phyloP scores from a whole-genome alignment of 2,329 filamentous ascomycete genomes.

The Fusarium musae region DNA sequence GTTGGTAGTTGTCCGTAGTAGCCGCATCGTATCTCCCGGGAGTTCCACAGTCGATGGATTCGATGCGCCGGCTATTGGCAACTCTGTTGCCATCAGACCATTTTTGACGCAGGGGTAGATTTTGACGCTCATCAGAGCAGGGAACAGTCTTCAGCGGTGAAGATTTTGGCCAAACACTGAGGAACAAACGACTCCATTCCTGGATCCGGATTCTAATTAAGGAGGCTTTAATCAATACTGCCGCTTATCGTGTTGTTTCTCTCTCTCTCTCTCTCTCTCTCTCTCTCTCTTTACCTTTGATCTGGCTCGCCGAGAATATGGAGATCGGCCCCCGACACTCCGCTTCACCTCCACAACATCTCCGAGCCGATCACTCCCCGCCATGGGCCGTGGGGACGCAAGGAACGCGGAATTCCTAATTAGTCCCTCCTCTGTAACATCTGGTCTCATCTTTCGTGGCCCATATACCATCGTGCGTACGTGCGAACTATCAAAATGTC shows the following conservation, averaged over 20 bases:
- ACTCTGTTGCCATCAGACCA: conserved; percentile 37
- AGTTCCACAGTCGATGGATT: conserved; percentile 23
- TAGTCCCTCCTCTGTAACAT: not conserved
- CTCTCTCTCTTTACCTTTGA: conserved; percentile 3
- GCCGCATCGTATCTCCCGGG: conserved; percentile 22
- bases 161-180: conserved; percentile 8
- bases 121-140: conserved; percentile 18
- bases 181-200: not conserved
- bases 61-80: conserved; percentile 28
- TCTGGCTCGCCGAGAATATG: conserved; percentile 10
- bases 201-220: conserved; percentile 18
- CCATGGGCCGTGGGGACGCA: conserved; percentile 27
- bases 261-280: not conserved
- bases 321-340: conserved; percentile 13
- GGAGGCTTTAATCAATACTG: conserved; percentile 3
- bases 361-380: conserved; percentile 26
- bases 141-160: conserved; percentile 31
- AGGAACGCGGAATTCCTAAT: conserved; percentile 13
- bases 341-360: conserved; percentile 21
- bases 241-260: not conserved
- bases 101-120: conserved; percentile 38
- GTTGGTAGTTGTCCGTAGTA: not conserved
- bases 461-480: not conserved
- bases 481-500: conserved; percentile 13
- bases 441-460: conserved; percentile 22